These are phyloP conservation scores for Microsporum ferrugineum DNA, from an alignment of 2,329 filamentous ascomycete genomes.

Conservation along the genomic window DNA sequence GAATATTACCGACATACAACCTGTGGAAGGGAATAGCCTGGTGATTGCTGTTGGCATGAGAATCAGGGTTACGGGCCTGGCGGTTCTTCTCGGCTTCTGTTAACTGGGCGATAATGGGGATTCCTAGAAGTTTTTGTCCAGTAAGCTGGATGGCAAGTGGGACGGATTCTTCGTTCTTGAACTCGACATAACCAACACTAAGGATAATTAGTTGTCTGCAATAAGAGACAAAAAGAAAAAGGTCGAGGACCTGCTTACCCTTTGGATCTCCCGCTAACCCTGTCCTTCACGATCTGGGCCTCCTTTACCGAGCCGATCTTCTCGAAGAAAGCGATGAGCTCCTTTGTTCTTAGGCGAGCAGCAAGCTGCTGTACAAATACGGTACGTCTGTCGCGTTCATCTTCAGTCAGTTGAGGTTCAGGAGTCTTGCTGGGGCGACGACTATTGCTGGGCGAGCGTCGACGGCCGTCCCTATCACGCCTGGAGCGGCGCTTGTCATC, in stretches of 20 bases:
- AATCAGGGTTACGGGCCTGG: slow-evolving; percentile 72
- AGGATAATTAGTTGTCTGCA: slow-evolving; percentile 24
- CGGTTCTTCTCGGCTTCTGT: slow-evolving; percentile 99
- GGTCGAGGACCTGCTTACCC: slow-evolving; percentile 52
- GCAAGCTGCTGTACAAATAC: slow-evolving; percentile 98
- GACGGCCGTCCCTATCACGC: slow-evolving; percentile 41
- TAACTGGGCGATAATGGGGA: slow-evolving; percentile 94
- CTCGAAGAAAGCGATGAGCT: slow-evolving; percentile 90
- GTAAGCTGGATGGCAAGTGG: slow-evolving; percentile 91
- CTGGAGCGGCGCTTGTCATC: slow-evolving; percentile 39
- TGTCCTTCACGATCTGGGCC: slow-evolving; percentile 96
- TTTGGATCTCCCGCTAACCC: slow-evolving; percentile 93
- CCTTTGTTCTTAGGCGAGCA: slow-evolving; percentile 79
- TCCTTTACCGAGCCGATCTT: slow-evolving; percentile 90
- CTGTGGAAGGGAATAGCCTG: slow-evolving; percentile 92
- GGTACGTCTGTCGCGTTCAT: slow-evolving; percentile 91
- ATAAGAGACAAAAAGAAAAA: neutral
- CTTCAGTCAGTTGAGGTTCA: slow-evolving; percentile 72
- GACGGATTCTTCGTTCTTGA: slow-evolving; percentile 91
- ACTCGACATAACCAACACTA: slow-evolving; percentile 98
- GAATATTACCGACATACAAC: slow-evolving; percentile 97
- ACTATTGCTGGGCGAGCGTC: slow-evolving; percentile 34
- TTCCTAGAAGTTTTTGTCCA: slow-evolving; percentile 95
- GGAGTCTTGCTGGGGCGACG: slow-evolving; percentile 36
- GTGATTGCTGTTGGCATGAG: slow-evolving; percentile 58